Evolutionary conservation across 169 alveolate genomes (phyloP), one percentile per base, ranked within the genome.

Genomic region (Plasmodium ovale): DNA sequence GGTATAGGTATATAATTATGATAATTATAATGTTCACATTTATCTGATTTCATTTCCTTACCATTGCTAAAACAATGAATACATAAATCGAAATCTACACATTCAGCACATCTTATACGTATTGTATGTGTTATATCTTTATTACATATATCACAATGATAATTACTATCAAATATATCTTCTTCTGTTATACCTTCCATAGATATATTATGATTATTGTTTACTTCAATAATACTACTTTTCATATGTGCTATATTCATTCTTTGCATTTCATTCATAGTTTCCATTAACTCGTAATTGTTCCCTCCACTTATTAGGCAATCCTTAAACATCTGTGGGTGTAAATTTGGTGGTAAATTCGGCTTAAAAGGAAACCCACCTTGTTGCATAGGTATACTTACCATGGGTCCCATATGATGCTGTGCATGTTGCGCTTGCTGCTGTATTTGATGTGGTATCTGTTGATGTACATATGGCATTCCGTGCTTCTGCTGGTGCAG

Each of bases 1-100:
- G 98, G 98, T 12, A 96, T 94, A 9, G 98, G 98, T 29, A 94
- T 96, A 77, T 96, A 96, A 37, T 93, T 88, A 85, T 96, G 98
- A 60, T 92, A 60, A 47, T 95, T 94, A 33, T 87, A 88, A 87
- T 96, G 98, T 25, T 93, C 94, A 27, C 92, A 89, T 29, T 92
- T 92, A 23, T 87, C 93, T 5, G 88, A 62, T 42, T 94, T 93
- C 82, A 87, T 94, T 67, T 95, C 97, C 31, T 93, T 95, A 33
- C 98, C 98, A 44, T 92, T 89, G 62, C 96, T 93, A 69, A 96
- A 96, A 49, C 98, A 96, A 42, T 94, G 92, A 42, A 96, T 93
- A 70, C 98, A 96, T 16, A 94, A 42, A 87, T 96, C 95, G 67
- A 96, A 96, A 44, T 96, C 97, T 19, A 87, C 79, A 93, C 98